Conservation (phyloP, 768 basidiomycete species). For the Termitomyces sp. region DNA sequence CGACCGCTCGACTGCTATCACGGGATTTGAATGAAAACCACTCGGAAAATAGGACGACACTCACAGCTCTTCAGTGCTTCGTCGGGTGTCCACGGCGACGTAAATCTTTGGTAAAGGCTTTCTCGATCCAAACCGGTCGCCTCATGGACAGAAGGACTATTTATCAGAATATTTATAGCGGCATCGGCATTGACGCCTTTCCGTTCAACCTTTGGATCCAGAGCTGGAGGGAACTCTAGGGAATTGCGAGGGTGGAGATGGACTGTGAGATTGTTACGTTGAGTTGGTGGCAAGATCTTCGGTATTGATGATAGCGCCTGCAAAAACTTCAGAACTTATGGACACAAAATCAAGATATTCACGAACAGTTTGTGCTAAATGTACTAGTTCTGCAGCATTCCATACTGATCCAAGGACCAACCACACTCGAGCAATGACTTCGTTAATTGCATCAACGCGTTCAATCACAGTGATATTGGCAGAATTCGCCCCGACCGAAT, state of each 20-base stretch:
- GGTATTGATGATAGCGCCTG: conserved; percentile 42
- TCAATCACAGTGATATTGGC: conserved; percentile 31
- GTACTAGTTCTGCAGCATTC: conserved; percentile 51
- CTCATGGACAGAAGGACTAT: conserved; percentile 48
- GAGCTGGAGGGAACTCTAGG: conserved; percentile 30
- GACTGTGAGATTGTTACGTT: conserved; percentile 28
- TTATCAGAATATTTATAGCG: conserved; percentile 51
- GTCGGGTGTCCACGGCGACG: conserved; percentile 66
- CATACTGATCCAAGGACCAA: conserved; percentile 63
- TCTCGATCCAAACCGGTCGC: conserved; percentile 60
- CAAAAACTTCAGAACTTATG: conserved; percentile 7
- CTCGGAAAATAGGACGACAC: conserved; percentile 17
- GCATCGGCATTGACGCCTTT: conserved; percentile 46
- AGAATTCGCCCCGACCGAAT: conserved; percentile 42
- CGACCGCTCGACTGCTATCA: conserved; percentile 51
- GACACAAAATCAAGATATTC: conserved; percentile 1
- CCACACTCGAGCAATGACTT: conserved; percentile 63
- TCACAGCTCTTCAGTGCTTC: conserved; percentile 72
- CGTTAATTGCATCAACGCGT: conserved; percentile 51
- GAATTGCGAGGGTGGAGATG: conserved; percentile 41
- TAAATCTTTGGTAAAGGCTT: conserved; percentile 47
- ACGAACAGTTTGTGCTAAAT: conserved; percentile 52
- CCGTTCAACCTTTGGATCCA: conserved; percentile 22
- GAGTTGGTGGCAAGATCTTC: conserved; percentile 29
- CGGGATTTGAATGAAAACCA: background rate